Evolutionary conservation across 352 stramenopile species (phyloP).

Genomic region (Phytophthora kernoviae): DNA sequence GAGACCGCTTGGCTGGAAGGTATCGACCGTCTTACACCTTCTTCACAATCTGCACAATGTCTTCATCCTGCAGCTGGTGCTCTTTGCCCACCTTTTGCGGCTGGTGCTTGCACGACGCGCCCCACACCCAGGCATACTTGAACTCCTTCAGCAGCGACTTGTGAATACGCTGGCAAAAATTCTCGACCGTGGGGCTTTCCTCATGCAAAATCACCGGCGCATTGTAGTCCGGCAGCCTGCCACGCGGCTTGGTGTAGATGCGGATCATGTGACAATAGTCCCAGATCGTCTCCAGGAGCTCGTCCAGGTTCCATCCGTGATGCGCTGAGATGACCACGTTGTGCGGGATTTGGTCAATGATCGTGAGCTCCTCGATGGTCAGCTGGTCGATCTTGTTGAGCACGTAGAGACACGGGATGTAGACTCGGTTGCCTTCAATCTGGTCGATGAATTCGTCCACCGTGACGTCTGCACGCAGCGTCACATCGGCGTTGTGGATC

Average conservation of each 20-base stretch:
- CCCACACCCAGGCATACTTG: slow-evolving; percentile 98
- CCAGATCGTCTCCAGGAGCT: slow-evolving; percentile 97
- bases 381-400: slow-evolving; percentile 99
- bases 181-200: slow-evolving; percentile 95
- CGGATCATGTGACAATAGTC: slow-evolving; percentile 98
- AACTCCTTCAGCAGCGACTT: slow-evolving; percentile 89
- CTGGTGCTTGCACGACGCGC: slow-evolving; percentile 97
- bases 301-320: slow-evolving; percentile 99
- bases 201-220: slow-evolving; percentile 98
- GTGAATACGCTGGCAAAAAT: slow-evolving; percentile 96
- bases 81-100: slow-evolving; percentile 99
- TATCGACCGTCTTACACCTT: slow-evolving; percentile 70
- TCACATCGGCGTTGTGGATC: slow-evolving; percentile 97
- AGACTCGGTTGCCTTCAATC: slow-evolving; percentile 98
- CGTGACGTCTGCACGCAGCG: slow-evolving; percentile 95
- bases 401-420: slow-evolving; percentile 98
- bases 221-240: slow-evolving; percentile 95
- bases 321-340: slow-evolving; percentile 97
- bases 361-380: slow-evolving; percentile 98
- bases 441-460: slow-evolving; percentile 99
- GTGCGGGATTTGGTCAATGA: slow-evolving; percentile 98
- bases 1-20: slow-evolving; percentile 3
- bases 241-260: slow-evolving; percentile 98
- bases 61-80: slow-evolving; percentile 97
- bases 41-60: slow-evolving; percentile 99